phyloP scores from a whole-genome alignment of 1,284 basidiomycete species.

The Trichosporon sp. region DNA sequence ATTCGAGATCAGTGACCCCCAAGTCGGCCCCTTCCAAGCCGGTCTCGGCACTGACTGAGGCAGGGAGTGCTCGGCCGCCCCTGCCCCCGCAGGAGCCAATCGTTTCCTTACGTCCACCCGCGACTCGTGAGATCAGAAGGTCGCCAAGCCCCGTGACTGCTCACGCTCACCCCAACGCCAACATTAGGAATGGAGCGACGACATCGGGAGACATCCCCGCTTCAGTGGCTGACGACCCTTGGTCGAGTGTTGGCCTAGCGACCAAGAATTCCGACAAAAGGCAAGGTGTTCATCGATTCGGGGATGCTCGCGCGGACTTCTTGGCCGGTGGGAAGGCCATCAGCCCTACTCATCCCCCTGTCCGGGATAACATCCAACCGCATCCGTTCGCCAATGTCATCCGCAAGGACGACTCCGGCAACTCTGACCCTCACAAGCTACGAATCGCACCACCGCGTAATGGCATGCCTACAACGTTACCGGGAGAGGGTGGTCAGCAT shows the following conservation, averaged over 20 bases:
- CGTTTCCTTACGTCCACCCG: not conserved
- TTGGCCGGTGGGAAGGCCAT: not conserved
- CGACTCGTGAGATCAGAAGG: not conserved
- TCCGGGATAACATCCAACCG: slow-evolving; percentile 14
- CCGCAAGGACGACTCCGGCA: slow-evolving; percentile 7
- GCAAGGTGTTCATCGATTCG: slow-evolving; percentile 1
- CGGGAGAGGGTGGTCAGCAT: too few species aligned
- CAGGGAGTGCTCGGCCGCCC: not conserved
- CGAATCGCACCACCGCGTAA: not conserved
- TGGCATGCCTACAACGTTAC: too few species aligned
- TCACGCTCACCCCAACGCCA: not conserved
- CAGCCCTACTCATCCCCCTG: not conserved
- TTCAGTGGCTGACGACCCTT: not conserved
- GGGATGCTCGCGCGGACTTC: not conserved
- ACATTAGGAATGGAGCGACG: not conserved
- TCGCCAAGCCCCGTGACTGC: slow-evolving; percentile 14
- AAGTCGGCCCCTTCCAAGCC: not conserved
- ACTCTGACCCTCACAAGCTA: slow-evolving; percentile 7
- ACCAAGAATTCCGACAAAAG: not conserved
- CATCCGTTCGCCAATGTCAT: slow-evolving; percentile 45
- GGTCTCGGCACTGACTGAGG: slow-evolving; percentile 1
- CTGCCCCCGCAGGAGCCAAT: not conserved
- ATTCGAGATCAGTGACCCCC: not conserved
- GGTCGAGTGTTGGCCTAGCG: not conserved
- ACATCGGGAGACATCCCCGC: not conserved